phyloP scores from a whole-genome alignment of 257 asterid genomes.

The Solanum chiquidenum region DNA sequence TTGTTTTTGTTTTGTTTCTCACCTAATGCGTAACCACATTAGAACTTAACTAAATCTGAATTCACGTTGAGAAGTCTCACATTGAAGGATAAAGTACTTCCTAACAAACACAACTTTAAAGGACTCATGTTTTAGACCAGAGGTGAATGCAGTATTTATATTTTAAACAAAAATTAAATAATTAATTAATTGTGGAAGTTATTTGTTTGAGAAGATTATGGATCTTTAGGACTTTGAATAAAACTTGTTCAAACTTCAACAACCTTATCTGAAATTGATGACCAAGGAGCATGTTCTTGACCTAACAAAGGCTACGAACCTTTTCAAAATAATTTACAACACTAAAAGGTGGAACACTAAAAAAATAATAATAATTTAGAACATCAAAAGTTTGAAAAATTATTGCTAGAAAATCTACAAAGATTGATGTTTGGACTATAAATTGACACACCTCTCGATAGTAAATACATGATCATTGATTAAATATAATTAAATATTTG shows the following conservation, averaged over 20 bases:
- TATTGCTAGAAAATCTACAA: neutral
- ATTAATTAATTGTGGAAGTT: neutral
- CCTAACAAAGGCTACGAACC: neutral
- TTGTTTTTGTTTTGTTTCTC: no score
- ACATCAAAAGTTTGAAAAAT: neutral
- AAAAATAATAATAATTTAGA: neutral
- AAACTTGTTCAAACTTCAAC: neutral
- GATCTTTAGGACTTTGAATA: neutral
- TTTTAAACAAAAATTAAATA: neutral
- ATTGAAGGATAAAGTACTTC: accelerated
- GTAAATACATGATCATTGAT: neutral
- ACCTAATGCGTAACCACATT: no score
- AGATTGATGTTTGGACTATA: neutral
- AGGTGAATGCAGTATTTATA: no score
- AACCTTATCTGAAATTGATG: neutral
- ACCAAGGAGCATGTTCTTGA: neutral
- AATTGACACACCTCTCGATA: neutral
- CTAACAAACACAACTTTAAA: no score
- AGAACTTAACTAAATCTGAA: no score
- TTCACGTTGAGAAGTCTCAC: no score
- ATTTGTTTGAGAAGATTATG: neutral
- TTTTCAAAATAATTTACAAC: neutral
- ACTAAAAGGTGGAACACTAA: neutral
- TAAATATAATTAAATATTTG: neutral
- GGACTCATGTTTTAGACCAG: no score